Percentiles rank a stretch among this genome's conserved stretches.
Evolutionary conservation across 1,284 basidiomycete genomes (phyloP).

Genomic region (Melampsora larici-populina): DNA sequence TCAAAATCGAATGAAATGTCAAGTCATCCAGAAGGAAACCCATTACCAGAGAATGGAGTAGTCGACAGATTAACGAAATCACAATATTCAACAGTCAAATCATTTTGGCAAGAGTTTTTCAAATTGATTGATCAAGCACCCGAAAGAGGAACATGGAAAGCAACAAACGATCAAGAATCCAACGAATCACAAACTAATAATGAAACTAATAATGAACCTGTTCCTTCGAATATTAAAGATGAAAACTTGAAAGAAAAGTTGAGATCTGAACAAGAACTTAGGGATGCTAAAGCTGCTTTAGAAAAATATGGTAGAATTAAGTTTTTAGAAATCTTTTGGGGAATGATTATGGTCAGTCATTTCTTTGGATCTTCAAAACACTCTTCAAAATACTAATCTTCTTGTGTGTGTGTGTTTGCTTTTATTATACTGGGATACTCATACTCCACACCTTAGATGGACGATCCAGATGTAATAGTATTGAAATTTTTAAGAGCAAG

Average conservation of each 20-base stretch:
- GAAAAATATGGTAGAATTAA: conserved; percentile 24
- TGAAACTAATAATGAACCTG: not conserved
- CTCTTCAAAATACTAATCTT: not conserved
- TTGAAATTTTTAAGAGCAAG: conserved; percentile 39
- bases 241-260: conserved; percentile 39
- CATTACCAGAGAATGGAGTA: conserved; percentile 27
- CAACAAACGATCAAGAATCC: not conserved
- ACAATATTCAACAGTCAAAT: conserved; percentile 24
- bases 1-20: not conserved
- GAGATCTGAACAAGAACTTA: conserved; percentile 36
- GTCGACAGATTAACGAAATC: conserved; percentile 21
- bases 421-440: not conserved
- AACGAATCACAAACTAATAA: not conserved
- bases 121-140: conserved; percentile 22
- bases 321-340: conserved; percentile 41
- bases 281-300: conserved; percentile 35
- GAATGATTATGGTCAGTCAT: conserved; percentile 42
- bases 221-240: not conserved
- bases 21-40: conserved; percentile 13
- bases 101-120: conserved; percentile 42
- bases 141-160: not conserved
- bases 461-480: conserved; percentile 43
- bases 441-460: conserved; percentile 18
- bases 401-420: not conserved
- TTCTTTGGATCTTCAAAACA: not conserved